Conservation (phyloP, 2,329 filamentous ascomycete species). For the Paramyrothecium sp. region DNA sequence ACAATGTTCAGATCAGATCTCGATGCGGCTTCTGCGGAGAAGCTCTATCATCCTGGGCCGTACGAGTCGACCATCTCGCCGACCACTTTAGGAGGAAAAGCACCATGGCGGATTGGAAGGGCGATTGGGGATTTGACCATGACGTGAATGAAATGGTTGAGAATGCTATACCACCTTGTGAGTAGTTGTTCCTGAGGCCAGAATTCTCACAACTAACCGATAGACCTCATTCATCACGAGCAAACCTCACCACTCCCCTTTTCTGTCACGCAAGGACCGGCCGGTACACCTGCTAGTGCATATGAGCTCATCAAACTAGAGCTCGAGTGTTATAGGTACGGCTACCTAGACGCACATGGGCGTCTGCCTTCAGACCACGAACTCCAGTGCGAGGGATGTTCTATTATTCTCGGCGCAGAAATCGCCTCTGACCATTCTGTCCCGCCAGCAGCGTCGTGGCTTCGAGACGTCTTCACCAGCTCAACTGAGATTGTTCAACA, state of each 20-base stretch:
- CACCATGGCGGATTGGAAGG: slow-evolving; percentile 68
- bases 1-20: slow-evolving; percentile 59
- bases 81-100: slow-evolving; percentile 66
- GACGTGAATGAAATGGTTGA: slow-evolving; percentile 62
- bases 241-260: slow-evolving; percentile 56
- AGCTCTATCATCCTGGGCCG: slow-evolving; percentile 60
- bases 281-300: slow-evolving; percentile 51
- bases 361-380: slow-evolving; percentile 47
- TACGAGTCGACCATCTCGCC: slow-evolving; percentile 60
- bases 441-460: slow-evolving; percentile 46
- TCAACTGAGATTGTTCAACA: slow-evolving; percentile 38
- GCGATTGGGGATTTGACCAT: slow-evolving; percentile 66
- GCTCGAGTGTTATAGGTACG: slow-evolving; percentile 53
- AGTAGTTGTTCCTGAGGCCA: slow-evolving; percentile 28
- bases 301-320: slow-evolving; percentile 62
- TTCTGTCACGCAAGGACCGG: slow-evolving; percentile 41
- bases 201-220: neutral
- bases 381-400: slow-evolving; percentile 54
- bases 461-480: slow-evolving; percentile 57
- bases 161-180: slow-evolving; percentile 66
- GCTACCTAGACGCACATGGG: slow-evolving; percentile 38
- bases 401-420: slow-evolving; percentile 46
- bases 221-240: slow-evolving; percentile 64
- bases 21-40: slow-evolving; percentile 65
- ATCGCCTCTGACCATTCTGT: slow-evolving; percentile 3